Evolutionary conservation across 192 early-diverging fungal genomes (phyloP), one percentile per base, ranked within the genome.

Genomic region (Piromyces sp.): DNA sequence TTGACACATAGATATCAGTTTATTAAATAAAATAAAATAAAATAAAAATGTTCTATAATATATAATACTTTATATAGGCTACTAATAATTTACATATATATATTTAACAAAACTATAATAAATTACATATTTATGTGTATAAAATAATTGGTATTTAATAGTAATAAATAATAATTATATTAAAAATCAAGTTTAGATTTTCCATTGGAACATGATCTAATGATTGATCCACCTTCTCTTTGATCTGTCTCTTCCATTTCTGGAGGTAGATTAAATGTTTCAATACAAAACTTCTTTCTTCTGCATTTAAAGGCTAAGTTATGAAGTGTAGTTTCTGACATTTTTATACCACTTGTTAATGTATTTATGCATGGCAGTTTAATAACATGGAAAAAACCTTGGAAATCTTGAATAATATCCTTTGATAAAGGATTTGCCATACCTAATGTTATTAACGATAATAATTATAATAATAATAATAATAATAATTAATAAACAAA

Each of bases 221-320:
- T 68, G 16, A 28, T 26, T 68, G 26, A 11, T 7, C 51, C 26
- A 68, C 22, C 5, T 28, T 86, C 84, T 28, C 92, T 86, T 68
- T 93, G 85, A 79, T 93, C 90, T 26, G 87, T 88, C 0, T 94
- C 93, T 36, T 95, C 95, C 58, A 92, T 93, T 83, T 99, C 97
- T 13, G 96, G 95, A n/a, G 97, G 97, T 79, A 99, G 86, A 84
- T 94, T 92, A 84, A 97, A 96, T 0, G 95, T 93, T 82, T 97
- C 96, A 30, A 99, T 94, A 13, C 90, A 87, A 87, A 99, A 99
- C 82, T 94, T 88, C 85, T 97, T 98, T 81, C 97, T 86, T 37
- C 96, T 84, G 30, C 94, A 90, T 80, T 93, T 94, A 87, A 99
- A 99, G 30, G 92, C 96, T 36, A 98, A 84, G 83, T 81, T 84